These are phyloP conservation scores for Chrysanthemum lavandulifolium DNA, from an alignment of 129 eudicot species.

Conservation along the genomic window DNA sequence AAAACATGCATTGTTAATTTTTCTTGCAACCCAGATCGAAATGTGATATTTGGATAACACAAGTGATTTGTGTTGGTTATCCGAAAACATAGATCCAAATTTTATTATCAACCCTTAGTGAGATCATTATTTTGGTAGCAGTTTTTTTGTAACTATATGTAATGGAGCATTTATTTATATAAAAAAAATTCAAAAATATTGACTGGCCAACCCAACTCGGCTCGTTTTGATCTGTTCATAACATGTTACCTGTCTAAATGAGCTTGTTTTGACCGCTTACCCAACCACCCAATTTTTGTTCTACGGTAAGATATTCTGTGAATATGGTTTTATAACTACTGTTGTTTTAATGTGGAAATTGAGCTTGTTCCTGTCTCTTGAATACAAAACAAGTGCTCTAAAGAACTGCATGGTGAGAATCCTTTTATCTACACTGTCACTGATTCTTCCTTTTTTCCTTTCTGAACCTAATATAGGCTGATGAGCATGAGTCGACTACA, in stretches of 20 bases:
- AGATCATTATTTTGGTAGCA: no score
- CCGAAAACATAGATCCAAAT: no score
- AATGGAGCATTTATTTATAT: no score
- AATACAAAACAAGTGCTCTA: not conserved
- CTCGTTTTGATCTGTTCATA: not conserved
- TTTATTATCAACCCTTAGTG: no score
- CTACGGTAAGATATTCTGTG: not conserved
- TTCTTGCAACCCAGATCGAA: no score
- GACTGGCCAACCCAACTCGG: no score
- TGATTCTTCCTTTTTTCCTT: not conserved
- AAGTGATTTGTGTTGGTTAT: no score
- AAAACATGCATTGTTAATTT: no score
- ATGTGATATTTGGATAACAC: no score
- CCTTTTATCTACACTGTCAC: not conserved
- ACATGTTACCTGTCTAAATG: not conserved
- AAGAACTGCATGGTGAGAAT: slow-evolving; percentile 15
- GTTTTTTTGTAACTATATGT: no score
- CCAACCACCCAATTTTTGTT: not conserved
- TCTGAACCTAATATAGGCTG: slow-evolving; percentile 50
- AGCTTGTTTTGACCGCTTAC: not conserved
- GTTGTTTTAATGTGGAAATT: not conserved
- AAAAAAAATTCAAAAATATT: no score
- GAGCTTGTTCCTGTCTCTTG: not conserved
- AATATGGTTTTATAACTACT: not conserved
- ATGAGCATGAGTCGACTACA: slow-evolving; percentile 79